Evolutionary conservation across 805 yeast species (phyloP), one percentile per base, ranked within the genome.

Genomic region (Hanseniaspora vineae): DNA sequence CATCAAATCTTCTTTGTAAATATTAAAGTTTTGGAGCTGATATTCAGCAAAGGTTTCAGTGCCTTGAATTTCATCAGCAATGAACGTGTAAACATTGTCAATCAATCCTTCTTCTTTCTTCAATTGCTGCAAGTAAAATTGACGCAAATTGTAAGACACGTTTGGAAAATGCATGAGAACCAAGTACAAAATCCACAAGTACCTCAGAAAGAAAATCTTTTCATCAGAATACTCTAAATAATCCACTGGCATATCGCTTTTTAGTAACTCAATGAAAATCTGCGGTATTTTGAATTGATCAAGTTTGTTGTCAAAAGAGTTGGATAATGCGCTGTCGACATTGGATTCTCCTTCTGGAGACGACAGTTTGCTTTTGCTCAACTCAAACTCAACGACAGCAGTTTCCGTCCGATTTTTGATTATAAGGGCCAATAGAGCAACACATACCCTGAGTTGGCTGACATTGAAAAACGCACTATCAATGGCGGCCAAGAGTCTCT

Each of bases 151-250:
- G 53, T 77, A 78, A 1, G 92, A 77, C 6, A 83, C 73, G 49
- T 78, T 77, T 46, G 73, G 70, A 58, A 87, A 83, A 60, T 78
- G 78, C 31, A 65, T 66, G 52, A 84, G 70, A 0, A 84, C 61
- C 47, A 85, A 66, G 51, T 65, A 66, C 94, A 95, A 88, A 48
- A 77, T 66, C 80, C 84, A 81, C 33, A 82, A 54, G 57, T 75
- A 82, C 18, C 60, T 66, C 31, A 71, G 8, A 23, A 23, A 57
- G 42, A 70, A 58, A 3, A 58, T 59, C 31, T 54, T 50, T 19
- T 64, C 66, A 23, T 67, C 66, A 40, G 71, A 72, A 47, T 55
- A 55, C 49, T 61, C 76, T 29, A 70, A 51, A 48, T 68, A 69
- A 20, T 69, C 73, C 35, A 59, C 56, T 3, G 66, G 59, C 31